Conservation (phyloP, 1,284 basidiomycete genomes). For the Moesziomyces globuligerus region DNA sequence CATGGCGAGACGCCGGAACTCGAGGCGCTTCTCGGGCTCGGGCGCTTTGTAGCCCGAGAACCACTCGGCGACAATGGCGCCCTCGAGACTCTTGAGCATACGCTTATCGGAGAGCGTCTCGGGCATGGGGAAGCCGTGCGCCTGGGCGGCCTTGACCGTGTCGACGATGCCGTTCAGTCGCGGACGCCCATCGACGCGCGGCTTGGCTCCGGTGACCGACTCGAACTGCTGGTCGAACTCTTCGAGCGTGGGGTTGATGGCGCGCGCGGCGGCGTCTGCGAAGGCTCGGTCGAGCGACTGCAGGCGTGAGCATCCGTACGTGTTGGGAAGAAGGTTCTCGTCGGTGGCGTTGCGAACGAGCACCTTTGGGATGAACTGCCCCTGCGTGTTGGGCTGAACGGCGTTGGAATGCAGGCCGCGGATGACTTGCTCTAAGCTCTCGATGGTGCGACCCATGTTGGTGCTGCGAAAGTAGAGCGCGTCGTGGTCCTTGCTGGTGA, state of each 20-base stretch:
- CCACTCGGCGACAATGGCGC: constrained; percentile 81
- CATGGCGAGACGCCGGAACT: constrained; percentile 80
- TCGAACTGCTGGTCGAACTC: constrained; percentile 75
- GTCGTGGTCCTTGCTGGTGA: constrained; percentile 40
- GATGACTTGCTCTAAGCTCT: constrained; percentile 79
- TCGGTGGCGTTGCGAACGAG: constrained; percentile 70
- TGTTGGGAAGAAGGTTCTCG: constrained; percentile 80
- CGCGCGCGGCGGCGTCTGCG: constrained; percentile 69
- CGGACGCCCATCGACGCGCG: constrained; percentile 79
- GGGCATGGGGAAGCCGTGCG: constrained; percentile 73
- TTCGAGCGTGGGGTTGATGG: constrained; percentile 76
- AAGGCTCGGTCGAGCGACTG: constrained; percentile 46
- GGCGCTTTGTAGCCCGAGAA: constrained; percentile 72
- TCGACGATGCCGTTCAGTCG: constrained; percentile 82
- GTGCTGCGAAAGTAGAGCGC: constrained; percentile 72
- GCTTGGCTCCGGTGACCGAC: constrained; percentile 77
- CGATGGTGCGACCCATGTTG: constrained; percentile 80
- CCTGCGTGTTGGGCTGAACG: constrained; percentile 15
- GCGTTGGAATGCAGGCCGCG: constrained; percentile 70
- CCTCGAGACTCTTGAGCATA: constrained; percentile 71
- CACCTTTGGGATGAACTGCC: constrained; percentile 44
- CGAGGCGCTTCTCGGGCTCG: constrained; percentile 69
- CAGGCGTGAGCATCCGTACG: constrained; percentile 75
- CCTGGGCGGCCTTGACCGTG: constrained; percentile 73
- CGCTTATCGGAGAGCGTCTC: constrained; percentile 31